Evolutionary conservation across 2,329 filamentous ascomycete species (phyloP).

Genomic region (Pseudocercospora fijiensis): DNA sequence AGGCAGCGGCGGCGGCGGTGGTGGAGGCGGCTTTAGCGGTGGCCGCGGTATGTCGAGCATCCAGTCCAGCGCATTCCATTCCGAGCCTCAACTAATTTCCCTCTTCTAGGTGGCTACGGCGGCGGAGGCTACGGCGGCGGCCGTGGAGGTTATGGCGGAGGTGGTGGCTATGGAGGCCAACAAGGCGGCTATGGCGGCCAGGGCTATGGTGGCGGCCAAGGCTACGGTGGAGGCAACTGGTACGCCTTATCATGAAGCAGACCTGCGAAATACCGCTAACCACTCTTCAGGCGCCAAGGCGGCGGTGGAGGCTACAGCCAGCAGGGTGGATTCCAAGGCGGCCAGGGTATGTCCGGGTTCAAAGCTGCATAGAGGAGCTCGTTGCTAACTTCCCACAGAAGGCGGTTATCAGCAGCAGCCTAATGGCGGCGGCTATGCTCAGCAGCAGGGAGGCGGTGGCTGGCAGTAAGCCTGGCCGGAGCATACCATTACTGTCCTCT

Average conservation of each 20-base stretch:
- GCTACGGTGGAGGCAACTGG: constrained; percentile 29
- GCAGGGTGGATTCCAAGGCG: constrained; percentile 20
- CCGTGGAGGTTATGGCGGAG: constrained; percentile 30
- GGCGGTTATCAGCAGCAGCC: constrained; percentile 33
- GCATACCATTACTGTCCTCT: constrained; percentile 3
- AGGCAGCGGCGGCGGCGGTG: constrained; percentile 61
- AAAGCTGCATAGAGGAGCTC: background rate
- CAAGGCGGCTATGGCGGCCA: constrained; percentile 27
- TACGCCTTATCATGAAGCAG: background rate
- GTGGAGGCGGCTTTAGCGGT: constrained; percentile 47
- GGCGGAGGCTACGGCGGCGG: constrained; percentile 30
- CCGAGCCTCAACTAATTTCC: constrained; percentile 4
- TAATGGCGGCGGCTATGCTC: constrained; percentile 32
- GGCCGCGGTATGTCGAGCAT: constrained; percentile 38
- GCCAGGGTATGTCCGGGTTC: constrained; percentile 23
- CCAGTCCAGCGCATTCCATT: constrained; percentile 5
- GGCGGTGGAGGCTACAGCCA: constrained; percentile 27
- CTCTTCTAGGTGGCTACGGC: constrained; percentile 25
- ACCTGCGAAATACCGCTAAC: background rate
- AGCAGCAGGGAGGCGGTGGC: constrained; percentile 31
- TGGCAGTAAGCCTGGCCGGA: constrained; percentile 13
- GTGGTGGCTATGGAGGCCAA: constrained; percentile 31
- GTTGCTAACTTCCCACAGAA: constrained; percentile 24
- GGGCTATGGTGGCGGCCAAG: constrained; percentile 37
- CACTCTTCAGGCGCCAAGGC: constrained; percentile 25